Base-by-base conservation (phyloP, 345 rosid genomes). In the Barbarea vulgaris region DNA sequence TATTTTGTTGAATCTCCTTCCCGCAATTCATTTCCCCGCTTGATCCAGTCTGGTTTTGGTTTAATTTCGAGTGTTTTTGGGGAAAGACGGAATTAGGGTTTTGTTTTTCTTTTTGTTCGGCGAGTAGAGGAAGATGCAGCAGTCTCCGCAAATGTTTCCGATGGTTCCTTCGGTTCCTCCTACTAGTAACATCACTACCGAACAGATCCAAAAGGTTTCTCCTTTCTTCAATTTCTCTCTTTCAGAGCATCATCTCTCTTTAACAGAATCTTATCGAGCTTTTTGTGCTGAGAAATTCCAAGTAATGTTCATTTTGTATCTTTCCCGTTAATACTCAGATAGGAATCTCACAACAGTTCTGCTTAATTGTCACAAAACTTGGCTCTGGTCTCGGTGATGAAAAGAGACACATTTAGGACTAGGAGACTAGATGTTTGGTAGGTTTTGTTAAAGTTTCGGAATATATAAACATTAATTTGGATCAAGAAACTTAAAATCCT, bases 161-260 rank as follows among this genome's bases (percentile, higher is more conserved):
- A 58, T 72, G 77, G 71, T 80, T 67, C 83, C 88, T 88, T 82
- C 97, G 8, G 81, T 81, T 42, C 93, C 93, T 4, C 83, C 96
- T 2, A 31, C 86, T 44, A n/a, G 21, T 14, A 91, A 87, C 76
- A 87, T 91, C 81, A 87, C 97, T 69, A 91, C 98, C 21, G 98
- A 94, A 70, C 97, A 94, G 90, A 90, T 95, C 88, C 99, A 95
- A 80, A 92, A 90, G 97, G 99, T 90, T 54, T 37, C 51, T 57
- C 18, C 50, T 71, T 71, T 64, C 67, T 70, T 70, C 73, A 3
- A 5, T 41, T 44, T 42, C 57, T 44, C 4, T 55, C 25, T 52
- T 53, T 53, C 17, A 4, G 18, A 1, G 11, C 2, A 0, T 36
- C 22, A 14, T 27, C 34, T 15, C 25, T 53, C 25, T 21, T 36